Evolutionary conservation across 805 yeast genomes (phyloP).

Genomic region (Wickerhamiella domercqiae): DNA sequence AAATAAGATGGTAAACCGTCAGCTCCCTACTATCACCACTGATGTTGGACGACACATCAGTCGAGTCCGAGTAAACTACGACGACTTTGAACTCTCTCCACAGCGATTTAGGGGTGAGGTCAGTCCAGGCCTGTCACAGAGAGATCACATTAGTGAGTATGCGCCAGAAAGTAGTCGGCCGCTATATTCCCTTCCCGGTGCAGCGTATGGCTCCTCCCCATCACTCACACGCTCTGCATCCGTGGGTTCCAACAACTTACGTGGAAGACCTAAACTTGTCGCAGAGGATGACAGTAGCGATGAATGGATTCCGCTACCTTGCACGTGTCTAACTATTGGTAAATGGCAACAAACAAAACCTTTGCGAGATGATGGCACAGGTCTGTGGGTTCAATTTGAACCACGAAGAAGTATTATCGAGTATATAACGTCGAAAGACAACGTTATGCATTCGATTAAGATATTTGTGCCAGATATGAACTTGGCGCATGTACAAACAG

Average conservation of each 20-base stretch:
- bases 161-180: not conserved
- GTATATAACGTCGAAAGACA: not conserved
- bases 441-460: not conserved
- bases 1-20: slow-evolving; percentile 1
- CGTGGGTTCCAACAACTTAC: no score
- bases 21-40: slow-evolving; percentile 5
- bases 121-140: no score
- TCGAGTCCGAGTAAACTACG: slow-evolving; percentile 8
- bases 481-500: not conserved
- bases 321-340: slow-evolving; percentile 1
- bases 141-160: not conserved
- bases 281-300: not conserved
- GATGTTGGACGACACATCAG: slow-evolving; percentile 5
- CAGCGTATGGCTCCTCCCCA: not conserved
- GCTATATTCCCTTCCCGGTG: not conserved
- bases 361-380: not conserved
- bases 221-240: not conserved
- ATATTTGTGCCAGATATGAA: not conserved
- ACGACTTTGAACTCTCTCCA: no score
- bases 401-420: not conserved
- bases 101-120: no score
- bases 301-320: not conserved
- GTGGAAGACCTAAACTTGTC: no score
- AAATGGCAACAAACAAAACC: slow-evolving; percentile 2
- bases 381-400: slow-evolving; percentile 1